Percentiles rank a stretch among this genome's conserved stretches.
These are phyloP conservation scores for Knoxdaviesia proteae DNA, from an alignment of 2,329 filamentous ascomycete species.

Conservation along the genomic window DNA sequence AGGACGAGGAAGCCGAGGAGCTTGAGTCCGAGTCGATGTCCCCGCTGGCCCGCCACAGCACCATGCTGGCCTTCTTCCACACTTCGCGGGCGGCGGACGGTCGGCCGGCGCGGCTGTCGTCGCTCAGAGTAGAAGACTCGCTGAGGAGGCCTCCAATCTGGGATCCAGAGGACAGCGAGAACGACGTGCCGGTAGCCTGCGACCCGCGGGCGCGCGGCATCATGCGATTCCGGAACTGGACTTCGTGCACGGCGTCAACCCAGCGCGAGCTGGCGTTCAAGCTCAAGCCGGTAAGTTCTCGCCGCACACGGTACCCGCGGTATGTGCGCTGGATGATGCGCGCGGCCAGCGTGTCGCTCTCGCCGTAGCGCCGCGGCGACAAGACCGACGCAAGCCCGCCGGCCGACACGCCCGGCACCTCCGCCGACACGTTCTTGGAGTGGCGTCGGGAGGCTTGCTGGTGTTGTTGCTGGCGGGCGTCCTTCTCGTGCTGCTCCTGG, in stretches of 20 bases:
- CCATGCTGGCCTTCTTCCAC: slow-evolving; percentile 54
- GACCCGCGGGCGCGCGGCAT: slow-evolving; percentile 17
- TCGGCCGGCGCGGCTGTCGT: slow-evolving; percentile 6
- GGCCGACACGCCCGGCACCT: not conserved
- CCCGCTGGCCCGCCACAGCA: slow-evolving; percentile 50
- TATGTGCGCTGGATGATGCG: slow-evolving; percentile 50
- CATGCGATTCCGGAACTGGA: slow-evolving; percentile 29
- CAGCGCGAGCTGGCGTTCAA: slow-evolving; percentile 52
- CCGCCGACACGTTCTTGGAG: not conserved
- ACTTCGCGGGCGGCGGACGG: slow-evolving; percentile 34
- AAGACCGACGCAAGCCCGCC: not conserved
- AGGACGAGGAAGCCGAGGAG: slow-evolving; percentile 8
- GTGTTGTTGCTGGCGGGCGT: slow-evolving; percentile 9
- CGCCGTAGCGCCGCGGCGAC: not conserved
- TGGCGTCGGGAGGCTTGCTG: not conserved
- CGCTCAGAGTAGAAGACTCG: slow-evolving; percentile 4
- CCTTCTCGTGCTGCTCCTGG: slow-evolving; percentile 24
- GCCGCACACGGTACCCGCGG: slow-evolving; percentile 51
- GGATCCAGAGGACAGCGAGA: slow-evolving; percentile 4
- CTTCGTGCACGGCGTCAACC: slow-evolving; percentile 42
- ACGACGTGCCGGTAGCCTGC: slow-evolving; percentile 7
- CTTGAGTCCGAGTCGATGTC: slow-evolving; percentile 30
- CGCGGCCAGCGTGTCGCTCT: slow-evolving; percentile 22
- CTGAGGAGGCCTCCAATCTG: not conserved
- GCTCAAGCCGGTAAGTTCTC: slow-evolving; percentile 48